phyloP scores from a whole-genome alignment of 805 yeast genomes.

The Kodamaea jinghongensis region DNA sequence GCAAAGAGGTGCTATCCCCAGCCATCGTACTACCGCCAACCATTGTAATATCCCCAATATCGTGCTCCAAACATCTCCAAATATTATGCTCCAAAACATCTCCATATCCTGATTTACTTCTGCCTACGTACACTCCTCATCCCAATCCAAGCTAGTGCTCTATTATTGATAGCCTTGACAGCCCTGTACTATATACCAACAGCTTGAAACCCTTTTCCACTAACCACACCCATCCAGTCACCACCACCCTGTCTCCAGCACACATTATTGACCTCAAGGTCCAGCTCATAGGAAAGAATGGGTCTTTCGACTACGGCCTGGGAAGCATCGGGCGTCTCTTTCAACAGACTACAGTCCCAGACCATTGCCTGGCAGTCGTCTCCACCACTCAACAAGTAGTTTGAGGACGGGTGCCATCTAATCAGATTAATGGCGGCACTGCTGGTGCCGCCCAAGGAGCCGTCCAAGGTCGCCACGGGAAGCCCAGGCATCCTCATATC shows the following conservation, averaged over 20 bases:
- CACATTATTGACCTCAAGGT: conserved; percentile 71
- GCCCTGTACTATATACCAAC: conserved; percentile 42
- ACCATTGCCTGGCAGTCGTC: conserved; percentile 71
- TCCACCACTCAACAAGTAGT: conserved; percentile 60
- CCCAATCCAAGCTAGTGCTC: no score
- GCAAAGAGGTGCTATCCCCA: no score
- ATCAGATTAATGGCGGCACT: conserved; percentile 66
- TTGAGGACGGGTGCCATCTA: conserved; percentile 79
- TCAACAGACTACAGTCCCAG: conserved; percentile 54
- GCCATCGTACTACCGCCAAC: no score
- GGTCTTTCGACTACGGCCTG: conserved; percentile 31
- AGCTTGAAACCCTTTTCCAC: conserved; percentile 69
- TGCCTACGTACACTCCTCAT: no score
- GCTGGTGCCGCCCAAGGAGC: conserved; percentile 49
- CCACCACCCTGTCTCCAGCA: conserved; percentile 68
- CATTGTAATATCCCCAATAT: no score
- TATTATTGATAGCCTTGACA: no score
- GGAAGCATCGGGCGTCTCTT: conserved; percentile 1
- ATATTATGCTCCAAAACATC: no score
- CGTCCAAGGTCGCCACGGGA: conserved; percentile 69
- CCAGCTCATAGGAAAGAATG: conserved; percentile 54
- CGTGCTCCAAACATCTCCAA: no score
- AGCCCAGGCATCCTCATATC: conserved; percentile 88
- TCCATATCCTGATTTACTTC: no score
- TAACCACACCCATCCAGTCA: conserved; percentile 76